Evolutionary conservation across 176 grass and related monocot species (phyloP).

Genomic region (Musa itinerans): DNA sequence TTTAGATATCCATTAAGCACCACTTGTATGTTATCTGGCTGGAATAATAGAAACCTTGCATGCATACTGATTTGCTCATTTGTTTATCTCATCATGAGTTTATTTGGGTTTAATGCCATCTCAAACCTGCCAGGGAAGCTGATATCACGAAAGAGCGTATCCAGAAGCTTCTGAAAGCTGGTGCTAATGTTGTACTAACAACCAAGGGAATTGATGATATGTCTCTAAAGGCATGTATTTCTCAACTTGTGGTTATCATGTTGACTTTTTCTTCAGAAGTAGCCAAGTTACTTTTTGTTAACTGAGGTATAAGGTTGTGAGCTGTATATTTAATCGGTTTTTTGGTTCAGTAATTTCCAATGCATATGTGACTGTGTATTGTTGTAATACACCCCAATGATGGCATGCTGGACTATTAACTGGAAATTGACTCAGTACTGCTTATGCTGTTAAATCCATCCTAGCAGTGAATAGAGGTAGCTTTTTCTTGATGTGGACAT

Average conservation of each 20-base stretch:
- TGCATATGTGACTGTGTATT: neutral
- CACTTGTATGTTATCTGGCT: neutral
- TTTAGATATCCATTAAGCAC: neutral
- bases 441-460: neutral
- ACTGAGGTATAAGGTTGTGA: too few relatives aligned
- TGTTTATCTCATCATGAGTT: neutral
- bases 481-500: neutral
- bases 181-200: constrained; percentile 81
- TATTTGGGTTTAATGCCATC: neutral
- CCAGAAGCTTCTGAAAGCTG: constrained; percentile 69
- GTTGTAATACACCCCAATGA: neutral
- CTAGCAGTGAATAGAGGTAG: neutral
- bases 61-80: neutral
- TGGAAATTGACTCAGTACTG: neutral
- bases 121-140: constrained; percentile 39
- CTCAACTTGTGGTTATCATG: neutral
- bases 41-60: neutral
- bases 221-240: constrained; percentile 66
- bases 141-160: constrained; percentile 93
- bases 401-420: neutral
- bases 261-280: neutral
- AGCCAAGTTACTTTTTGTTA: too few relatives aligned
- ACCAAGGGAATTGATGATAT: constrained; percentile 98
- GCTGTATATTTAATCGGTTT: too few relatives aligned
- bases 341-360: neutral